These are phyloP conservation scores for Cavenderia fasciculata DNA, from an alignment of 78 protist species.

Conservation along the genomic window DNA sequence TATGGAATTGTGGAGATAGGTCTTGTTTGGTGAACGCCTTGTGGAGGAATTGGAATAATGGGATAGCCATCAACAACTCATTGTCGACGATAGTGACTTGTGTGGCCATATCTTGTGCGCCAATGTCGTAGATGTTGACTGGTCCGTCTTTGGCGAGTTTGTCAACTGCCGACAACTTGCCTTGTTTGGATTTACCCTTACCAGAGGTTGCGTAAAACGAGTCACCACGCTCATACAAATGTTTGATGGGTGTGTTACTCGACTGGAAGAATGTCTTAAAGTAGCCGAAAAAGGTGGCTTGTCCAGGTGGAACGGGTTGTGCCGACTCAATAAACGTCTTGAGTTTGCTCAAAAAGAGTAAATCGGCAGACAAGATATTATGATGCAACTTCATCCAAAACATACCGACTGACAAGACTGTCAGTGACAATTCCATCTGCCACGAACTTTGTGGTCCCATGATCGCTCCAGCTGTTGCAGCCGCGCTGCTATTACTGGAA, in stretches of 20 bases:
- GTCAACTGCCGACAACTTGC: not conserved
- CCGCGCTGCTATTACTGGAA: not conserved
- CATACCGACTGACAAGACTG: conserved; percentile 40
- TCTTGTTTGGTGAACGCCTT: conserved; percentile 34
- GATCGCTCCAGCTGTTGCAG: not conserved
- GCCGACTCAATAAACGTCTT: conserved; percentile 9
- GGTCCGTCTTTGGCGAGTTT: not conserved
- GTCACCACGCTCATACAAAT: conserved; percentile 53
- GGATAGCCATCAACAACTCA: conserved; percentile 58
- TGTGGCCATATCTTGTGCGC: conserved; percentile 27
- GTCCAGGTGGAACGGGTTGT: not conserved
- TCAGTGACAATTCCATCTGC: conserved; percentile 25
- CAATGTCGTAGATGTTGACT: conserved; percentile 35
- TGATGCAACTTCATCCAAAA: conserved; percentile 76
- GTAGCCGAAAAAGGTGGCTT: conserved; percentile 22
- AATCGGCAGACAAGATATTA: conserved; percentile 12
- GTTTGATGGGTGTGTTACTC: conserved; percentile 3
- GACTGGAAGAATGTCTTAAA: conserved; percentile 34
- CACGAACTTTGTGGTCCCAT: not conserved
- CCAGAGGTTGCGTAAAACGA: conserved; percentile 2
- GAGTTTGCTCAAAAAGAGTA: conserved; percentile 21
- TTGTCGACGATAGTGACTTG: conserved; percentile 56
- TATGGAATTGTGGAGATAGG: conserved; percentile 45
- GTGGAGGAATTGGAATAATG: conserved; percentile 63
- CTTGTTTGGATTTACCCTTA: not conserved